Conservation (phyloP, 371 early-diverging fungal species). For the Mucor irregularis region DNA sequence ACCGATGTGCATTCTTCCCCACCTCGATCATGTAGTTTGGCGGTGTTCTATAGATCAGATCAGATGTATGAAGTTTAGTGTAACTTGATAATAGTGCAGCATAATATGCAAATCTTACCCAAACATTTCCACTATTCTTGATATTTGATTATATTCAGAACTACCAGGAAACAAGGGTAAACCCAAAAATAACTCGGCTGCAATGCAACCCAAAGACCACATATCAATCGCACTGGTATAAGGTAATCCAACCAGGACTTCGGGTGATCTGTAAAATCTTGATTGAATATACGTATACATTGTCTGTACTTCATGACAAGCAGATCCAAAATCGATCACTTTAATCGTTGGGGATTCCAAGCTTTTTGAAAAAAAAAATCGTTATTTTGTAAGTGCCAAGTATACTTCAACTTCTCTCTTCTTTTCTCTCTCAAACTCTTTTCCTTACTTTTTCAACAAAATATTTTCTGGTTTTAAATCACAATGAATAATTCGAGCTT, state of each 20-base stretch:
- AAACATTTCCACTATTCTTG: constrained; percentile 88
- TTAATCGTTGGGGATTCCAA: constrained; percentile 88
- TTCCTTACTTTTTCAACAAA: constrained; percentile 74
- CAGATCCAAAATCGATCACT: constrained; percentile 99
- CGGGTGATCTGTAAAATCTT: constrained; percentile 97
- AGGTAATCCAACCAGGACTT: constrained; percentile 88
- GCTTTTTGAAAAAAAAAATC: constrained; percentile 28
- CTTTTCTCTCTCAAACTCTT: not conserved
- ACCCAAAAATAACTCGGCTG: constrained; percentile 92
- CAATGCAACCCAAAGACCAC: constrained; percentile 99
- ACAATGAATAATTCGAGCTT: constrained; percentile 91
- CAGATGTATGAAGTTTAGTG: not conserved
- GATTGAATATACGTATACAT: constrained; percentile 97
- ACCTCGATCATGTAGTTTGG: constrained; percentile 91
- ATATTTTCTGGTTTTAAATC: constrained; percentile 98
- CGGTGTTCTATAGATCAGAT: constrained; percentile 61
- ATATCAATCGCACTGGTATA: constrained; percentile 97
- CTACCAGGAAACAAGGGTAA: constrained; percentile 97
- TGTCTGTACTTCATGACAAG: constrained; percentile 89
- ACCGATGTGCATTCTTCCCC: constrained; percentile 83
- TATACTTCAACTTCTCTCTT: too few species aligned
- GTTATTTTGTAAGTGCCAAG: too few species aligned
- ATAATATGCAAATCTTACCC: too few species aligned
- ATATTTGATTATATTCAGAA: constrained; percentile 92
- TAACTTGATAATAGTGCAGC: too few species aligned